phyloP scores from a whole-genome alignment of 2,329 filamentous ascomycete genomes.

The Neopestalotiopsis rosae region DNA sequence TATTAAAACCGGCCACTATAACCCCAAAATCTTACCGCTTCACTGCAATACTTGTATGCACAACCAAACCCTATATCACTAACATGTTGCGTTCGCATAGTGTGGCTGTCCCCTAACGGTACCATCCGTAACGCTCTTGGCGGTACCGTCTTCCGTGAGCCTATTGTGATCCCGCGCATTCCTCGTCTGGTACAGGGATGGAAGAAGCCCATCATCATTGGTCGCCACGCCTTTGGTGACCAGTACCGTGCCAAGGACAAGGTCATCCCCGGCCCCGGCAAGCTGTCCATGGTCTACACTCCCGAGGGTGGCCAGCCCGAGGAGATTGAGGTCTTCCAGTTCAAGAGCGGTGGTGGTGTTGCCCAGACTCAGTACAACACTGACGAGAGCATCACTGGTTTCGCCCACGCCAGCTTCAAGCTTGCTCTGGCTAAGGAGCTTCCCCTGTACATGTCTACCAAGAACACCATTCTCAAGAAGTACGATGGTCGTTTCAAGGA shows the following conservation, averaged over 20 bases:
- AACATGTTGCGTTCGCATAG: conserved; percentile 45
- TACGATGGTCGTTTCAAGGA: conserved; percentile 99
- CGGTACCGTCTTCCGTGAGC: conserved; percentile 98
- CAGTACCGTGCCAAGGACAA: conserved; percentile 97
- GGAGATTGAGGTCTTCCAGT: conserved; percentile 89
- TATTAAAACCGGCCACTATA: not conserved
- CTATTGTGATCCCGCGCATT: conserved; percentile 93
- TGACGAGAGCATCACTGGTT: conserved; percentile 90
- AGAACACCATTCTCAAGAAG: conserved; percentile 99
- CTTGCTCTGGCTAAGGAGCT: conserved; percentile 84
- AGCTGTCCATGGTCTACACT: conserved; percentile 93
- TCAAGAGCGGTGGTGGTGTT: conserved; percentile 84
- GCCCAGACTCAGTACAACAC: conserved; percentile 99
- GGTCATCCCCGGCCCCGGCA: conserved; percentile 82
- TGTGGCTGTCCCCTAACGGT: conserved; percentile 99
- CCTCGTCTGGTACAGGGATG: conserved; percentile 94
- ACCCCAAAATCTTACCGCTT: not conserved
- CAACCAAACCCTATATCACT: conserved; percentile 11
- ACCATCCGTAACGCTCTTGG: conserved; percentile 79
- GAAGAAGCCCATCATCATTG: conserved; percentile 99
- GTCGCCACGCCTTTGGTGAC: conserved; percentile 96
- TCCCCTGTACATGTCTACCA: conserved; percentile 99
- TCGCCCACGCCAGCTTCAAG: conserved; percentile 97
- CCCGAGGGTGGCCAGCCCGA: conserved; percentile 82
- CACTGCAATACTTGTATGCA: not conserved